These are phyloP conservation scores for Suhomyces ambrosiae DNA, from an alignment of 1,139 yeast species.

Conservation along the genomic window DNA sequence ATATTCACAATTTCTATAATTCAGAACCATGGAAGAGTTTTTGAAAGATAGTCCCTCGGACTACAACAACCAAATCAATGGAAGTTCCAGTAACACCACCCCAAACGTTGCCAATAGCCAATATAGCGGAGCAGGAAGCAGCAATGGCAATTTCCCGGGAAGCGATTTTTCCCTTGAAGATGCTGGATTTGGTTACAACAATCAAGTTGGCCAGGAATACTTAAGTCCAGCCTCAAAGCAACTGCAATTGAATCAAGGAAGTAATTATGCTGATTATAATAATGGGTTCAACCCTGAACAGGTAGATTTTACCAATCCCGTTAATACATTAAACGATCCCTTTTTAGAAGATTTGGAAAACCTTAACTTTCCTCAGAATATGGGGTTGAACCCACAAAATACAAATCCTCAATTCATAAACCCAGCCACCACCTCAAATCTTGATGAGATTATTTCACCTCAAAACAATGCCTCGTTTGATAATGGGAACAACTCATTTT, in stretches of 20 bases:
- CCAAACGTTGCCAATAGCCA: constrained; percentile 10
- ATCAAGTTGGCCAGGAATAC: constrained; percentile 5
- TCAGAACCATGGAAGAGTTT: constrained; percentile 37
- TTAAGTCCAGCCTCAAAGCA: constrained; percentile 7
- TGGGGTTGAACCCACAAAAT: constrained; percentile 5
- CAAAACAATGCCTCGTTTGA: constrained; percentile 12
- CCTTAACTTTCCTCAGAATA: constrained; percentile 17
- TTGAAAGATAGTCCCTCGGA: constrained; percentile 44
- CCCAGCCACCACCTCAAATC: constrained; percentile 25
- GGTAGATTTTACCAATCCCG: constrained; percentile 9
- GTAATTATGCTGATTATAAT: constrained; percentile 5
- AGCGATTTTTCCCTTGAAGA: constrained; percentile 12
- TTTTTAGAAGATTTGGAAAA: constrained; percentile 39
- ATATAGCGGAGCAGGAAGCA: constrained; percentile 6
- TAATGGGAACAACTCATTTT: constrained; percentile 26
- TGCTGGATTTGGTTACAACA: constrained; percentile 3
- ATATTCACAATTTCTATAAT: too few relatives aligned
- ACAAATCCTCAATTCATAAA: constrained; percentile 16
- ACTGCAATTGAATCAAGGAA: constrained; percentile 2
- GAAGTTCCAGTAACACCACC: constrained; percentile 11
- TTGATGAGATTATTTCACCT: constrained; percentile 45
- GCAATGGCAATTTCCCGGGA: constrained; percentile 5
- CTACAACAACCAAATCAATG: constrained; percentile 12
- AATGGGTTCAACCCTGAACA: constrained; percentile 4
- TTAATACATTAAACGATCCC: constrained; percentile 28